These are phyloP conservation scores for Leccinum pellstonianum DNA, from an alignment of 768 basidiomycete species.

Conservation along the genomic window DNA sequence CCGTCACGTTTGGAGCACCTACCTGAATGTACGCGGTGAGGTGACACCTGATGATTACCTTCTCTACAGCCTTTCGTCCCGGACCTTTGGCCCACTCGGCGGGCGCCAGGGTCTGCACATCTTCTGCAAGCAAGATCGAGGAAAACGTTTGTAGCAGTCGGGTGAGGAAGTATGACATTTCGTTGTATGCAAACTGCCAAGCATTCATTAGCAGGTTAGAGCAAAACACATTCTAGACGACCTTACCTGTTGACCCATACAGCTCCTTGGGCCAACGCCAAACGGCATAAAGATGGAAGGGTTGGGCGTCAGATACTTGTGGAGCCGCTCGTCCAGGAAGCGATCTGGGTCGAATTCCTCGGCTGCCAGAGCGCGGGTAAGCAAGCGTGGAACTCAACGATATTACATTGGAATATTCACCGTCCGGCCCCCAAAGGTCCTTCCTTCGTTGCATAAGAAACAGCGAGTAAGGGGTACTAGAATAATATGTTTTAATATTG, in stretches of 20 bases:
- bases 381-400: background rate
- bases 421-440: constrained; percentile 70
- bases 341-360: constrained; percentile 63
- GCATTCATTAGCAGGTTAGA: background rate
- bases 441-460: constrained; percentile 58
- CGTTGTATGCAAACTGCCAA: constrained; percentile 61
- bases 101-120: constrained; percentile 48
- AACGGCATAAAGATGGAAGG: constrained; percentile 50
- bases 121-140: constrained; percentile 41
- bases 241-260: constrained; percentile 37
- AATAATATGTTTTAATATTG: background rate
- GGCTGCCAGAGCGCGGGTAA: constrained; percentile 35
- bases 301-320: constrained; percentile 54
- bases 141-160: constrained; percentile 58
- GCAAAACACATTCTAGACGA: background rate
- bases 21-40: constrained; percentile 55
- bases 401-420: constrained; percentile 27
- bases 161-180: constrained; percentile 61
- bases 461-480: constrained; percentile 46
- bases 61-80: constrained; percentile 44
- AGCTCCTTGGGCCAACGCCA: constrained; percentile 40
- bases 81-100: constrained; percentile 39
- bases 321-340: constrained; percentile 60
- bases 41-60: constrained; percentile 44
- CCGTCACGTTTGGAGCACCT: constrained; percentile 12